Evolutionary conservation across 768 basidiomycete genomes (phyloP), one percentile per base, ranked within the genome.

Genomic region (Boletus rufocinnamomeus): DNA sequence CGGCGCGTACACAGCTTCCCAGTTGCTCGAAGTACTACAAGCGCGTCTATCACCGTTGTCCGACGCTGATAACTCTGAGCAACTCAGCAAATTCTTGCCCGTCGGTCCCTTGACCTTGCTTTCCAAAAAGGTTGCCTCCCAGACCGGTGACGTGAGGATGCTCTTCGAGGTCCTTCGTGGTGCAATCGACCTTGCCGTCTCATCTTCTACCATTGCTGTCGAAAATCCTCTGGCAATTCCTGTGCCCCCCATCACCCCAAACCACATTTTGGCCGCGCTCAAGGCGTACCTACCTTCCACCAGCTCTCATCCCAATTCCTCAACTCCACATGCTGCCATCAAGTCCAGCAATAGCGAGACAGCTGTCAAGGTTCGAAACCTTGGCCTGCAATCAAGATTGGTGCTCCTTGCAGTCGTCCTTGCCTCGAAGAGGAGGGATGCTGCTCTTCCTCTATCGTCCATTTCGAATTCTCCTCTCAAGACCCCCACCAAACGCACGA

Each of bases 141-240:
- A 86, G 57, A 92, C 93, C 0, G 93, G 93, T 17, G 93, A 95
- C 65, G 89, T 94, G 10, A 80, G 93, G 41, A 84, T 82, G 27
- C 75, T 93, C 2, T 88, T 95, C 55, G 90, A 91, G 69, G 88
- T 93, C 14, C 78, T 92, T 11, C 83, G 91, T 32, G 83, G 86
- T 13, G 89, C 92, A 9, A 89, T 95, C 63, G 89, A 92, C 63
- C 73, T 86, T 16, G 85, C 86, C 0, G 75, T 81, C n/a, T 74
- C 73, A 27, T 67, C 69, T 47, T 61, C 67, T 16, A 53, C 54
- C 1, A 2, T 55, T 27, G 40, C 61, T 32, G 38, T 54, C 49
- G 67, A 67, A 58, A 68, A 65, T 41, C 74, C 59, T 25, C 72
- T 73, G 53, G 68, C 68, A 3, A 64, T 76, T 2, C 63, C 78